These are phyloP conservation scores for Hysterium pulicare DNA, from an alignment of 2,329 filamentous ascomycete species.

Conservation along the genomic window DNA sequence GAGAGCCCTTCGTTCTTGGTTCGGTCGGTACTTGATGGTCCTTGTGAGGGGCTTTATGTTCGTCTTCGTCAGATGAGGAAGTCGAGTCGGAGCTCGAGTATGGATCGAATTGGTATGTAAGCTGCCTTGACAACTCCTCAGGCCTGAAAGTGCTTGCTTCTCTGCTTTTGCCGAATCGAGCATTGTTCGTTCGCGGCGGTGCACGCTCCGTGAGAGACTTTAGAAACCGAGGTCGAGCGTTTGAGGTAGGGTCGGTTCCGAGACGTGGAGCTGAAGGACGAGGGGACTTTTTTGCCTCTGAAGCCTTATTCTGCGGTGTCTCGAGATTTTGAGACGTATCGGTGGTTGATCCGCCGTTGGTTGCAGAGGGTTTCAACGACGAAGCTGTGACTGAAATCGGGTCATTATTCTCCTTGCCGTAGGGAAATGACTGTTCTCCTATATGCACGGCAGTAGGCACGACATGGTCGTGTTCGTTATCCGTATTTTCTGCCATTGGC, in stretches of 20 bases:
- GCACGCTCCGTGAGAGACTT: slow-evolving; percentile 31
- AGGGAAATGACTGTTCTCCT: not conserved
- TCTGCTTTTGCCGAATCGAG: slow-evolving; percentile 18
- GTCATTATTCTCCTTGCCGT: not conserved
- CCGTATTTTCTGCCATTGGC: not conserved
- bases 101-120: slow-evolving; percentile 30
- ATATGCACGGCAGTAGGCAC: not conserved
- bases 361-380: slow-evolving; percentile 9
- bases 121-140: slow-evolving; percentile 14
- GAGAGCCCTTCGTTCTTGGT: slow-evolving; percentile 3
- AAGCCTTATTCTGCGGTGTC: not conserved
- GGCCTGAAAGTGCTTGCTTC: slow-evolving; percentile 11
- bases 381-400: not conserved
- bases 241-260: not conserved
- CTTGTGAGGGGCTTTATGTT: slow-evolving; percentile 4
- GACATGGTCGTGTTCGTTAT: not conserved
- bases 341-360: slow-evolving; percentile 4
- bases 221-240: slow-evolving; percentile 17
- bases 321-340: not conserved
- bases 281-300: not conserved
- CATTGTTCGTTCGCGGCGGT: slow-evolving; percentile 19
- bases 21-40: not conserved
- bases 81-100: slow-evolving; percentile 21
- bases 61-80: slow-evolving; percentile 23
- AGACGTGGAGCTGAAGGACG: not conserved